Evolutionary conservation across 225 moss, liverwort and hornwort genomes (phyloP).

Genomic region (Marchantia polymorpha): DNA sequence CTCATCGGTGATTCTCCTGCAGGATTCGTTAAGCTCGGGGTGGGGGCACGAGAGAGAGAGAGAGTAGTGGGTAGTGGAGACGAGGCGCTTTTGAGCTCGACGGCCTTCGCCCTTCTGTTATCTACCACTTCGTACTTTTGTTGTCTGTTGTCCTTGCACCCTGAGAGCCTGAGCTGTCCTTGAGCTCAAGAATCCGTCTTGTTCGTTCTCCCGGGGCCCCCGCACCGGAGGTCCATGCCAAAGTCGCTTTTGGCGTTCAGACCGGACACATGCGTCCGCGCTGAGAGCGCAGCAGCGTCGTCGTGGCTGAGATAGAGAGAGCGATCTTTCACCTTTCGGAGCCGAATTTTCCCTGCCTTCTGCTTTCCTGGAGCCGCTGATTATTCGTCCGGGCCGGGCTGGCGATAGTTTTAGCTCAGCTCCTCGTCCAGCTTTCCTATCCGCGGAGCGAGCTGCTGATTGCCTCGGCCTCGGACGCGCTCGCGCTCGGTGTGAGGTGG

Average conservation of each 20-base stretch:
- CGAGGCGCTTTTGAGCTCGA: not conserved
- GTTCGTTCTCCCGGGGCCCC: not conserved
- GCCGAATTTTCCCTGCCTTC: not conserved
- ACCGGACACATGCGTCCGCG: not conserved
- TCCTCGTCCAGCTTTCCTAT: not conserved
- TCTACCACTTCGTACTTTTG: conserved; percentile 10
- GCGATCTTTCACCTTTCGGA: not conserved
- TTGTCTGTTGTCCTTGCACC: conserved; percentile 5
- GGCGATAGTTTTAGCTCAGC: not conserved
- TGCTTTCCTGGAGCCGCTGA: not conserved
- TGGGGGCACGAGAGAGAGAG: not conserved
- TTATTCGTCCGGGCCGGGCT: not conserved
- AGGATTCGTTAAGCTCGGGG: not conserved
- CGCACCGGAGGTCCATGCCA: not conserved
- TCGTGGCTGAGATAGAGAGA: not conserved
- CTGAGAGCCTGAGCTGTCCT: conserved; percentile 9
- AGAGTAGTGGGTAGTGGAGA: not conserved
- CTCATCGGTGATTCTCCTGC: not conserved
- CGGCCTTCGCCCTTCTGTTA: not conserved
- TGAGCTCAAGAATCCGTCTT: not conserved
- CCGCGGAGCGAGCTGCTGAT: not conserved
- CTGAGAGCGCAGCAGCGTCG: not conserved
- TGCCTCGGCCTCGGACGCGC: too few species aligned
- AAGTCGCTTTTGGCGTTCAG: not conserved
- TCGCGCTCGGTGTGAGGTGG: too few species aligned